Base-by-base conservation (phyloP, 495 filamentous ascomycete species). In the Pyronema domesticum region DNA sequence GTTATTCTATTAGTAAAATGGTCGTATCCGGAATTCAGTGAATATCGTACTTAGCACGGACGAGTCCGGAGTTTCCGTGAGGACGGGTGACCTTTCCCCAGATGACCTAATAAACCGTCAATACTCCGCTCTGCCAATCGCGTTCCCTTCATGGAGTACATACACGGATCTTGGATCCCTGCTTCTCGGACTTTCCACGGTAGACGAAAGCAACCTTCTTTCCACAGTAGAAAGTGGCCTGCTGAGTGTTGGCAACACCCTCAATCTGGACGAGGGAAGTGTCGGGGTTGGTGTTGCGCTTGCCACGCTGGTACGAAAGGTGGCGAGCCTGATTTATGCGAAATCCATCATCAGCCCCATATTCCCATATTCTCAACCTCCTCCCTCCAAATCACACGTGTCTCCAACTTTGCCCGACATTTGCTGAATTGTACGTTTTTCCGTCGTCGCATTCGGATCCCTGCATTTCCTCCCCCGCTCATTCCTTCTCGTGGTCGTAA, bases 161-260 rank as follows among this genome's bases (percentile, higher is more conserved):
- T 55, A 57, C 55, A 43, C 62, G 76, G 71, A 96, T 88, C 80
- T 96, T 95, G 69, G 87, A 86, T 68, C 91, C 91, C 64, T 86
- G 85, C 63, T 89, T 75, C 76, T 94, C 87, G 73, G 78, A 82
- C 74, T 84, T 80, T 57, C 81, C 91, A 61, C 88, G 84, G 77
- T 96, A 96, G 71, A 98, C 88, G 71, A 86, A 96, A 64, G 89
- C 89, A 68, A 95, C 79, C 73, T 83, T 86, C 80, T 98, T 95
- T 76, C 91, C 82, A 14, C 44, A 55, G 57, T 66, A 66, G 57
- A 65, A 66, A 15, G 76, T 81, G 69, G 91, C 91, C 67, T 82
- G 86, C 61, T 81, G 74, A 60, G 82, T 74, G 76, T 83, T 79
- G 64, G 89, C 86, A 63, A 95, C 91, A 71, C 89, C 89, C 74